These are phyloP conservation scores for Trichopus zeylanicus DNA, from an alignment of 116 monocot genomes.

Conservation along the genomic window DNA sequence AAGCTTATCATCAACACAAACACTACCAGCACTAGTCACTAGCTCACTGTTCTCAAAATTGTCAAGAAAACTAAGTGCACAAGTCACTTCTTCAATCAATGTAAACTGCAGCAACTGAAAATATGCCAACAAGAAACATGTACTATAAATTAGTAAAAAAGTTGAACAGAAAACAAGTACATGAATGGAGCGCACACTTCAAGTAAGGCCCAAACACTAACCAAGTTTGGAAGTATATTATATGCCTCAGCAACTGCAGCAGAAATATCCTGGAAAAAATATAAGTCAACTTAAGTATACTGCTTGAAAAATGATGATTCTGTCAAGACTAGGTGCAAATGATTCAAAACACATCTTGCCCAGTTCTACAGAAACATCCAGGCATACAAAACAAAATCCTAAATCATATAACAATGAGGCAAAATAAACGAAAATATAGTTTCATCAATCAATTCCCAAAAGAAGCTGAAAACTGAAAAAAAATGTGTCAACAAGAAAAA, in stretches of 20 bases:
- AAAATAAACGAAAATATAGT: too few relatives aligned
- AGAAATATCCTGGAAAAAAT: slow-evolving; percentile 54
- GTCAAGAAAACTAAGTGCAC: neutral
- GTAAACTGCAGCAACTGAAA: neutral
- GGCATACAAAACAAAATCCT: too few relatives aligned
- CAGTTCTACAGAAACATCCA: too few relatives aligned
- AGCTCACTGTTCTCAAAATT: neutral
- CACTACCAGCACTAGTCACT: neutral
- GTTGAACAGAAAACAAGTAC: too few relatives aligned
- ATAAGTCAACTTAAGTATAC: neutral
- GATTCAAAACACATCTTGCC: neutral
- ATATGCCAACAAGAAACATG: neutral
- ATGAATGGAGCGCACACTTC: too few relatives aligned
- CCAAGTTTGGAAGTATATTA: slow-evolving; percentile 85
- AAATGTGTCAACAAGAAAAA: too few relatives aligned
- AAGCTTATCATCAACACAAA: neutral
- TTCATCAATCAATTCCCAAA: too few relatives aligned
- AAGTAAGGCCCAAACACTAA: too few relatives aligned
- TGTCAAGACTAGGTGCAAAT: neutral
- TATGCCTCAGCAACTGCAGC: slow-evolving; percentile 68
- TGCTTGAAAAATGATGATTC: neutral
- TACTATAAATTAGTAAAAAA: too few relatives aligned
- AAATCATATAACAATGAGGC: too few relatives aligned
- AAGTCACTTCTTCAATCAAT: neutral
- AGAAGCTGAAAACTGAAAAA: too few relatives aligned